Evolutionary conservation across 768 basidiomycete species (phyloP), one percentile per base, ranked within the genome.

Genomic region (Coprinopsis sp.): DNA sequence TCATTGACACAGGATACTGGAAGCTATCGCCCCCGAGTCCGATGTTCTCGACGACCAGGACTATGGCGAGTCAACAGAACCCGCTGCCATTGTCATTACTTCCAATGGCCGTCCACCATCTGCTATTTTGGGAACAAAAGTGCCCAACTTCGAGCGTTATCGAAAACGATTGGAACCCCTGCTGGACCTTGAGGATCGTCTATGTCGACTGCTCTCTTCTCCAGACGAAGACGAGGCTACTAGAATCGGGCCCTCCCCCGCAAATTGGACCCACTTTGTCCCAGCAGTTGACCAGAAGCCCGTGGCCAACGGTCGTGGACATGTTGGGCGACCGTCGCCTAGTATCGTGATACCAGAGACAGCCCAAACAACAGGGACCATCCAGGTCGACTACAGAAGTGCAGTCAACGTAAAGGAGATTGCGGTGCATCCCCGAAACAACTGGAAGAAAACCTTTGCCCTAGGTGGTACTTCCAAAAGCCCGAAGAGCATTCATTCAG

Each of bases 221-320:
- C 77, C 81, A 1, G 81, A 84, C 27, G 85, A 87, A 47, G 84
- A 87, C 36, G 82, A 86, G 56, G 69, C 84, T 6, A 84, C 78
- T 3, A 82, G 70, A 52, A 72, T 85, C 1, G 67, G 64, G 24
- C 64, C 69, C 45, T 28, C 54, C n/a, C 59, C 62, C 37, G 55
- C 64, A 12, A 63, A 64, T 49, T 73, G 72, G 72, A 68, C 70
- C 30, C 51, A 52, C 28, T 63, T 61, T 39, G 31, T 36, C 55
- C 58, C 58, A 25, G 58, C 56, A 29, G 38, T 53, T 44, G 53
- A 53, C 48, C 47, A 58, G 27, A 51, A 58, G 23, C 51, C 57
- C 10, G 51, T 54, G 16, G 31, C 48, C 8, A 60, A 59, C 49
- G 46, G 51, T 54, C 57, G 54, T 50, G 44, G 52, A 43, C 44